Evolutionary conservation across 2,329 filamentous ascomycete genomes (phyloP).

Genomic region (Spiromastix sp.): DNA sequence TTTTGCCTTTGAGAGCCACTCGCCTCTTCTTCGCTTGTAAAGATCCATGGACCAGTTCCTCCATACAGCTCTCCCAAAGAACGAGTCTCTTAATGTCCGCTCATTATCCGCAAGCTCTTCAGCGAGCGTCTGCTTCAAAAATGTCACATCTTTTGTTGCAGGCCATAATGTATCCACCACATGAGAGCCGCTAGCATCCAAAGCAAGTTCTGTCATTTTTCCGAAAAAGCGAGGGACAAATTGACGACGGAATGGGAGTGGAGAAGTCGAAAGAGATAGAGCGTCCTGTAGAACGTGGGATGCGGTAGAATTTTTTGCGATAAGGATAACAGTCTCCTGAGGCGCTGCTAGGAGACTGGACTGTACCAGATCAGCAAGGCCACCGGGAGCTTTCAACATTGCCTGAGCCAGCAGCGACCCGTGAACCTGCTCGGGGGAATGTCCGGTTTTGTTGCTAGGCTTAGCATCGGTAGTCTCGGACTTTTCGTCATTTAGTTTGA

Average conservation of each 20-base stretch:
- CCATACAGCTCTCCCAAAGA: slow-evolving; percentile 58
- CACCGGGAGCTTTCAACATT: slow-evolving; percentile 64
- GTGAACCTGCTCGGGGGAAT: slow-evolving; percentile 53
- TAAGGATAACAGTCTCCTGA: slow-evolving; percentile 45
- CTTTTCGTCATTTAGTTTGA: slow-evolving; percentile 43
- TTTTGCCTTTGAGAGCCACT: slow-evolving; percentile 55
- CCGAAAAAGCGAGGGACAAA: slow-evolving; percentile 55
- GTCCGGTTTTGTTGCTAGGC: slow-evolving; percentile 31
- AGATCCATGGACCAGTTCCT: slow-evolving; percentile 65
- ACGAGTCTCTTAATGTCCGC: slow-evolving; percentile 50
- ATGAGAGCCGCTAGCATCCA: slow-evolving; percentile 54
- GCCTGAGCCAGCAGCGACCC: slow-evolving; percentile 71
- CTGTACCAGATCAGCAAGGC: slow-evolving; percentile 60
- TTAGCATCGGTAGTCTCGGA: slow-evolving; percentile 40
- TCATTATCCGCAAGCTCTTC: slow-evolving; percentile 52
- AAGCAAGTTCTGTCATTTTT: slow-evolving; percentile 48
- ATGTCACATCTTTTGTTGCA: slow-evolving; percentile 53
- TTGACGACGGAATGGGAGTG: slow-evolving; percentile 49
- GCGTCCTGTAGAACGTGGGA: slow-evolving; percentile 57
- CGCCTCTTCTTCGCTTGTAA: slow-evolving; percentile 51
- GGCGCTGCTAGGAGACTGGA: slow-evolving; percentile 55
- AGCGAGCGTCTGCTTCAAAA: slow-evolving; percentile 58
- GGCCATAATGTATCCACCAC: slow-evolving; percentile 58
- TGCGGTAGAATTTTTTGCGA: slow-evolving; percentile 52
- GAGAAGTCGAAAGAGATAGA: slow-evolving; percentile 44